Conservation (phyloP, 1,284 basidiomycete species). For the Tilletiopsis washingtonensis region DNA sequence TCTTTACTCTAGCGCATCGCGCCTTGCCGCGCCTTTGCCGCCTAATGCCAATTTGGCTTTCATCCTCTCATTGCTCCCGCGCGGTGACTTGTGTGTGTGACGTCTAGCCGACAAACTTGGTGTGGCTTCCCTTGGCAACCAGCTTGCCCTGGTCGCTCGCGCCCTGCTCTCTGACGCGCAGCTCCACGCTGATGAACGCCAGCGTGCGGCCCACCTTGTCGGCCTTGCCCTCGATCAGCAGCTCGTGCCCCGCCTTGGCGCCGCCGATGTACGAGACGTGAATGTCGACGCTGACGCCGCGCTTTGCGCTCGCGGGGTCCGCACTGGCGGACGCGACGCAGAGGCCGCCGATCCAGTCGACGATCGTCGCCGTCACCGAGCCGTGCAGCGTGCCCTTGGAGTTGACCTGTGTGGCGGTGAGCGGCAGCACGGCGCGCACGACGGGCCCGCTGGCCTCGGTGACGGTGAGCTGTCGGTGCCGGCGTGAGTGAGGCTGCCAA, state of each 20-base stretch:
- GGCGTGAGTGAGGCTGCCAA: neutral
- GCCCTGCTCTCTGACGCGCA: conserved; percentile 12
- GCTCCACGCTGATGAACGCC: conserved; percentile 27
- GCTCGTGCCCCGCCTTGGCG: conserved; percentile 19
- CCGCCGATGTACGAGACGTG: conserved; percentile 24
- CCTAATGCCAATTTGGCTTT: too few relatives aligned
- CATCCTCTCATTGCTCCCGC: too few relatives aligned
- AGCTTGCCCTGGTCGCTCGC: conserved; percentile 14
- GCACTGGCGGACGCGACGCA: conserved; percentile 21
- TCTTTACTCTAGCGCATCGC: too few relatives aligned
- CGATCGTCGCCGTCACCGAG: conserved; percentile 26
- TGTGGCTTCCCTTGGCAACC: conserved; percentile 17
- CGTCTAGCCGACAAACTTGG: conserved; percentile 19
- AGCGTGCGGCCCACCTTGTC: conserved; percentile 24
- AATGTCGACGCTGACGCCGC: conserved; percentile 29
- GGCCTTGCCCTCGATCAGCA: conserved; percentile 19
- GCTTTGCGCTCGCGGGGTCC: conserved; percentile 12
- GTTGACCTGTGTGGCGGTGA: conserved; percentile 21
- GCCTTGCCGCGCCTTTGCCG: too few relatives aligned
- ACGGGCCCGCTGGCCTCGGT: conserved; percentile 8
- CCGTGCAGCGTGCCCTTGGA: conserved; percentile 26
- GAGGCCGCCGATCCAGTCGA: conserved; percentile 31
- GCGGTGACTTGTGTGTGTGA: too few relatives aligned
- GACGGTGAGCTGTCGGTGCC: conserved; percentile 12
- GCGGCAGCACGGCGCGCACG: conserved; percentile 22